Percentiles rank a stretch among this genome's conserved stretches.
These are phyloP conservation scores for Phytophthora pseudosyringae DNA, from an alignment of 352 stramenopile genomes.

Conservation along the genomic window DNA sequence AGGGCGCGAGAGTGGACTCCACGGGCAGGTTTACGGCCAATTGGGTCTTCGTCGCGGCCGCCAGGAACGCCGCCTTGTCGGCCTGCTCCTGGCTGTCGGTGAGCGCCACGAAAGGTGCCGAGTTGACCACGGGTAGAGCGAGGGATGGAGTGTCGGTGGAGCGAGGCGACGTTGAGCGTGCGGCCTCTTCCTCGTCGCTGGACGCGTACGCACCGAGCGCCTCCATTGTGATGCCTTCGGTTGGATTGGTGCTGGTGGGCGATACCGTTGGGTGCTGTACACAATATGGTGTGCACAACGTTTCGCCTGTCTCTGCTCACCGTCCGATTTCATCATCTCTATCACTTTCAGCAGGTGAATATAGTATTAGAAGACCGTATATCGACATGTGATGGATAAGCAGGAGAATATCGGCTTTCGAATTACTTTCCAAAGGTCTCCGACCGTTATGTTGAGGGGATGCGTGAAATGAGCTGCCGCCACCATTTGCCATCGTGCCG, in stretches of 20 bases:
- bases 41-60: constrained; percentile 44
- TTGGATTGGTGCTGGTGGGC: background rate
- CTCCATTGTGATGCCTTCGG: constrained; percentile 39
- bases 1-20: constrained; percentile 65
- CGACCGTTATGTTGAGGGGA: constrained; percentile 15
- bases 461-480: constrained; percentile 11
- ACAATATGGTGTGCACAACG: constrained; percentile 1
- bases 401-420: no score
- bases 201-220: constrained; percentile 55
- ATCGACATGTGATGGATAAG: background rate
- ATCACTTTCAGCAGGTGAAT: constrained; percentile 4
- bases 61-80: constrained; percentile 47
- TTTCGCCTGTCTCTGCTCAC: constrained; percentile 13
- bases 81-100: constrained; percentile 37
- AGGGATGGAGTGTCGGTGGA: constrained; percentile 22
- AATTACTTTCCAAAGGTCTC: background rate
- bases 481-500: constrained; percentile 27
- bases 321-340: constrained; percentile 4
- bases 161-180: background rate
- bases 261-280: background rate
- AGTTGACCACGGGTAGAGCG: constrained; percentile 57
- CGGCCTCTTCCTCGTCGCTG: constrained; percentile 48
- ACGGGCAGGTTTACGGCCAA: constrained; percentile 72
- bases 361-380: background rate
- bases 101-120: constrained; percentile 49